A percentile compares a stretch with the other conserved stretches of the same genome.
Evolutionary conservation across 805 yeast species (phyloP).

Genomic region (Dipodascus albidus): DNA sequence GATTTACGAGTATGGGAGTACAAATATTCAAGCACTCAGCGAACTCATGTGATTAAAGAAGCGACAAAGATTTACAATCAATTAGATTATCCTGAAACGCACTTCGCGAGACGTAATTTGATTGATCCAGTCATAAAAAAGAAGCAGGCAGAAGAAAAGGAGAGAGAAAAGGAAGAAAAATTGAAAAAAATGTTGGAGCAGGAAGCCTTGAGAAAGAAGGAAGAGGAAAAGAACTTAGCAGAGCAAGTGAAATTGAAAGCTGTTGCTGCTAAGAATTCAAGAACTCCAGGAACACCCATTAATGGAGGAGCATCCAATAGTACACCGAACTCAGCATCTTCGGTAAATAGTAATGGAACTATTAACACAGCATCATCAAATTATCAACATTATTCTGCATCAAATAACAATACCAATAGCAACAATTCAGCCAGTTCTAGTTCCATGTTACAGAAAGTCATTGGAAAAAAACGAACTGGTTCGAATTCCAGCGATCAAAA

Average conservation of each 20-base stretch:
- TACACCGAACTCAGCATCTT: background rate
- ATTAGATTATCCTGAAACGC: slow-evolving; percentile 18
- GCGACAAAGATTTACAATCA: slow-evolving; percentile 22
- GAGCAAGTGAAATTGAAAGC: slow-evolving; percentile 4
- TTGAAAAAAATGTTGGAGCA: background rate
- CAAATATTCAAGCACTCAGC: slow-evolving; percentile 25
- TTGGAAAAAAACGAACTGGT: background rate
- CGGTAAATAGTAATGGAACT: background rate
- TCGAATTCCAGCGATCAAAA: background rate
- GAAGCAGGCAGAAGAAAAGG: slow-evolving; percentile 2
- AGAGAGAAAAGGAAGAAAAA: background rate
- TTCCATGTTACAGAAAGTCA: background rate
- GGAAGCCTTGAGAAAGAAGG: background rate
- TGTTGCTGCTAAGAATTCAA: background rate
- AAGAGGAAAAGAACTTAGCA: background rate
- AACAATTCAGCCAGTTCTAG: background rate
- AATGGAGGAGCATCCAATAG: slow-evolving; percentile 4
- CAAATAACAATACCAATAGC: no score
- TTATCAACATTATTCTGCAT: background rate
- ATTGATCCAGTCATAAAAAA: slow-evolving; percentile 20
- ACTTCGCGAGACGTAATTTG: slow-evolving; percentile 19
- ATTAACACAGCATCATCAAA: background rate
- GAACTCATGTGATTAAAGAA: slow-evolving; percentile 20
- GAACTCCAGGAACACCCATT: slow-evolving; percentile 2
- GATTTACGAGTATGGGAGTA: slow-evolving; percentile 28